phyloP scores from a whole-genome alignment of 169 alveolate species.

The Cryptosporidium baileyi region DNA sequence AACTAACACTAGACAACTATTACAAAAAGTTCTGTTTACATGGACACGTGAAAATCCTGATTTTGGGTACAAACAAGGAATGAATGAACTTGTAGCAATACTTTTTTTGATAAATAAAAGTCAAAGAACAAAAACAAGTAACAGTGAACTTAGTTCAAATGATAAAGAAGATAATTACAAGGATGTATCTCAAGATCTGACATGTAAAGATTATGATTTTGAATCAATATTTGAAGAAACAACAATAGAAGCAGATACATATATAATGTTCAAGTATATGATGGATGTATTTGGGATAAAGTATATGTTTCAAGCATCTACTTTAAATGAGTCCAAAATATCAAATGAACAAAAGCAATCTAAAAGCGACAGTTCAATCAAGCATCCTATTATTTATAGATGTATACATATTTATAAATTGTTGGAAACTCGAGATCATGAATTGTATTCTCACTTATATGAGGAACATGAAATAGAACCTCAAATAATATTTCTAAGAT shows the following conservation, averaged over 20 bases:
- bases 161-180: not conserved
- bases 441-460: slow-evolving; percentile 1
- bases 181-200: not conserved
- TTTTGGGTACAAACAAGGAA: slow-evolving; percentile 83
- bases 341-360: slow-evolving; percentile 35
- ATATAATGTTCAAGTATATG: slow-evolving; percentile 78
- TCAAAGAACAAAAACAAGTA: not conserved
- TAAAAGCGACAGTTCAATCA: slow-evolving; percentile 28
- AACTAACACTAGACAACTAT: slow-evolving; percentile 76
- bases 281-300: slow-evolving; percentile 78
- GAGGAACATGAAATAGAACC: slow-evolving; percentile 56
- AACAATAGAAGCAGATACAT: slow-evolving; percentile 84
- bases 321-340: not conserved
- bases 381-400: slow-evolving; percentile 78
- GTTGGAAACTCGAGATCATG: slow-evolving; percentile 72
- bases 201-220: not conserved
- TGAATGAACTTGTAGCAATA: slow-evolving; percentile 66
- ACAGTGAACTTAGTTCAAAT: not conserved
- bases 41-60: slow-evolving; percentile 84
- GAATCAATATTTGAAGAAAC: slow-evolving; percentile 30
- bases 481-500: slow-evolving; percentile 70
- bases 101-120: slow-evolving; percentile 18
- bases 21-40: slow-evolving; percentile 81
- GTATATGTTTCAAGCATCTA: slow-evolving; percentile 75
- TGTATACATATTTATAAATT: slow-evolving; percentile 76